Evolutionary conservation across 108 stramenopile species (phyloP).

Genomic region (Hondaea fermentalgiana): DNA sequence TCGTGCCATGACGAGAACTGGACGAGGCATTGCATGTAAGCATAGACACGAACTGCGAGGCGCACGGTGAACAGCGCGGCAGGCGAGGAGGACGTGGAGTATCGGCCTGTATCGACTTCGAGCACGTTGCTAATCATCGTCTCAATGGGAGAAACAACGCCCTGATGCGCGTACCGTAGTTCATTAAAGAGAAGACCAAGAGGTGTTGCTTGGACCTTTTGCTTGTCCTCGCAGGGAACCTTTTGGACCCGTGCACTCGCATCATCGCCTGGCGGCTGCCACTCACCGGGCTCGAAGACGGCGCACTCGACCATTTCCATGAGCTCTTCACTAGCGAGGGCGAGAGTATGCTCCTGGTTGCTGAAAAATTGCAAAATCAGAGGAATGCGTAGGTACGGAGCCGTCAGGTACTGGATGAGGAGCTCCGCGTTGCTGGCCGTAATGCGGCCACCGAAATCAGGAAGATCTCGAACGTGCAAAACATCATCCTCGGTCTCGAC

Average conservation of each 20-base stretch:
- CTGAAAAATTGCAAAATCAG: slow-evolving; percentile 48
- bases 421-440: slow-evolving; percentile 51
- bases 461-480: slow-evolving; percentile 40
- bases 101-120: slow-evolving; percentile 54
- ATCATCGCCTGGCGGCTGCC: slow-evolving; percentile 21
- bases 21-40: slow-evolving; percentile 37
- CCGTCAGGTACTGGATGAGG: slow-evolving; percentile 54
- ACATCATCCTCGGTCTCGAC: slow-evolving; percentile 55
- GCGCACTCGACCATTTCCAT: slow-evolving; percentile 50
- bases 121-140: slow-evolving; percentile 41
- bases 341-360: slow-evolving; percentile 39
- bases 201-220: slow-evolving; percentile 40
- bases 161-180: slow-evolving; percentile 40
- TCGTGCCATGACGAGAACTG: slow-evolving; percentile 25
- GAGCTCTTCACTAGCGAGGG: slow-evolving; percentile 31
- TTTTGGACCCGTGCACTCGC: slow-evolving; percentile 16
- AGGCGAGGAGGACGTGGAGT: slow-evolving; percentile 23
- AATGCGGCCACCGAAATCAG: slow-evolving; percentile 49
- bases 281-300: slow-evolving; percentile 50
- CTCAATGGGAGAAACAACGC: background rate
- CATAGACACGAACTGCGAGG: slow-evolving; percentile 14
- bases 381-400: slow-evolving; percentile 51
- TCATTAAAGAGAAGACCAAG: slow-evolving; percentile 56
- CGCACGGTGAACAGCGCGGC: background rate
- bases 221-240: slow-evolving; percentile 15